Evolutionary conservation across 1,284 basidiomycete genomes (phyloP), one percentile per base, ranked within the genome.

Genomic region (Baeospora myosura): DNA sequence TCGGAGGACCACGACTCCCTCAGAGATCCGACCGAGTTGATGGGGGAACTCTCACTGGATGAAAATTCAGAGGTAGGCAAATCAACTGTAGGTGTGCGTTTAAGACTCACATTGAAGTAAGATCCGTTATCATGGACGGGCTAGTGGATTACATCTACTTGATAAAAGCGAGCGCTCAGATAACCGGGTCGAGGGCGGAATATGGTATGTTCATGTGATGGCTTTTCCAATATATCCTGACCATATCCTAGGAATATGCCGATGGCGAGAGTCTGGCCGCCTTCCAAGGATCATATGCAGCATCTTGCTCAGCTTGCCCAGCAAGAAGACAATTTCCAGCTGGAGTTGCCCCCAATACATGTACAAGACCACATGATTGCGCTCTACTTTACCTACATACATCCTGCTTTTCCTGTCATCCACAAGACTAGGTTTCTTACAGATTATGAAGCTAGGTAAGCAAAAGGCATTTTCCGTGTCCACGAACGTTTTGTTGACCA

Each of bases 361-460:
- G 56, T 74, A 37, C 87, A 89, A 60, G 74, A 81, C 40, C 72
- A 71, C 38, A 66, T 92, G 5, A 61, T 92, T 38, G 71, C 76
- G 22, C 64, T 89, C 4, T 92, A 88, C 58, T 91, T 90, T 61
- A 76, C 74, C 5, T 85, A 88, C 54, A 78, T 86, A 18, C 88
- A 92, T 52, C 86, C 88, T 25, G 68, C 81, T 37, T 80, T 85
- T 50, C 88, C 87, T 10, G 69, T 88, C 26, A 62, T 91, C 12
- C 78, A 88, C 61, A 86, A 83, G 56, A 63, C 64, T 16, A 71
- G 76, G 17, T 90, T 92, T 60, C 60, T 85, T 53, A 60, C 68
- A 10, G 78, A 85, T 50, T 90, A 77, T 52, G 62, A 70, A 36
- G 60, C 67, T 16, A 66, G 70, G 83, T 83, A 54, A 50, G 70